Conservation (phyloP, 2,329 filamentous ascomycete genomes). For the Fusarium beomiforme region DNA sequence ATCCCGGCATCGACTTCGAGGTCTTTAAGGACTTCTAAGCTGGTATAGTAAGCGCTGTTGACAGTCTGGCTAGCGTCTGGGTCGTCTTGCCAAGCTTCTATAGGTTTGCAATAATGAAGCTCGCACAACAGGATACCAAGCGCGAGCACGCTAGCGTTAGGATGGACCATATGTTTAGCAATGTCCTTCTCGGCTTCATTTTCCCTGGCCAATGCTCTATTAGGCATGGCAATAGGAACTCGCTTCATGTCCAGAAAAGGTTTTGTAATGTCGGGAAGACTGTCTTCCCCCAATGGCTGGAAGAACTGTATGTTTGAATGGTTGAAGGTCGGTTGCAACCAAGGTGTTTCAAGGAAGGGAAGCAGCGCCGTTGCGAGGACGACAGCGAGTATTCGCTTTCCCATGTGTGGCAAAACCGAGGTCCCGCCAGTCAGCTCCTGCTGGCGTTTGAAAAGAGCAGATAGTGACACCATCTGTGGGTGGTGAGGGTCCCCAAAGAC, state of each 20-base stretch:
- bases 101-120: neutral
- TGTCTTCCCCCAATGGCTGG: neutral
- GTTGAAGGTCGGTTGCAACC: neutral
- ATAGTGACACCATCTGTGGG: neutral
- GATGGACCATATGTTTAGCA: neutral
- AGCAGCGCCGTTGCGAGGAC: neutral
- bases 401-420: neutral
- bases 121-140: neutral
- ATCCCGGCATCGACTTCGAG: neutral
- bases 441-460: neutral
- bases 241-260: neutral
- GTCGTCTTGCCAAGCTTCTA: neutral
- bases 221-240: neutral
- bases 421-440: neutral
- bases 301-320: conserved; percentile 2
- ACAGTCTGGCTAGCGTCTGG: neutral
- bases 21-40: neutral
- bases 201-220: neutral
- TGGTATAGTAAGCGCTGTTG: neutral
- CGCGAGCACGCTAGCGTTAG: neutral
- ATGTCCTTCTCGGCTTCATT: neutral
- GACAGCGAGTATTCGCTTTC: neutral
- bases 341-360: neutral
- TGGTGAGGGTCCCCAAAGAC: neutral
- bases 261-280: neutral